A percentile compares a stretch with the other conserved stretches of the same genome.
Conservation (phyloP, 495 filamentous ascomycete genomes). For the Penicillium bovifimosum region DNA sequence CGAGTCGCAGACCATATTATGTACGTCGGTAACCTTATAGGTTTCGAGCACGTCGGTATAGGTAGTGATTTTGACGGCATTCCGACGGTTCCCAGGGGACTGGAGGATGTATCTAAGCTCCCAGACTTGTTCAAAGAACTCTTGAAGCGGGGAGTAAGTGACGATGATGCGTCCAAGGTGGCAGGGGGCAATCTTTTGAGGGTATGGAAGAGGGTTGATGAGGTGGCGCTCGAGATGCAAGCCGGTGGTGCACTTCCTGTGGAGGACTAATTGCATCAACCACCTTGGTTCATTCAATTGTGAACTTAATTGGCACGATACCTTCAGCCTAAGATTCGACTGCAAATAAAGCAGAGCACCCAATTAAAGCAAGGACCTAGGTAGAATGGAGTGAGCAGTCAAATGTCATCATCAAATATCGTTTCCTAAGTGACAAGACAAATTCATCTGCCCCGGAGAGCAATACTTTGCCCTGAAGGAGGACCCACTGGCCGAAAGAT, state of each 20-base stretch:
- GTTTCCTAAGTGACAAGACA: no score
- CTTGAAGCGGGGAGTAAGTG: slow-evolving; percentile 59
- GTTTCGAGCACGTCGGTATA: slow-evolving; percentile 56
- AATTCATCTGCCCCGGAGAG: no score
- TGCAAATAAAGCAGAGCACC: no score
- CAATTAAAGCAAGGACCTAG: no score
- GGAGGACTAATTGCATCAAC: slow-evolving; percentile 50
- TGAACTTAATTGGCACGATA: background rate
- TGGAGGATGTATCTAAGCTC: slow-evolving; percentile 78
- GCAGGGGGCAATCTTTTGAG: slow-evolving; percentile 70
- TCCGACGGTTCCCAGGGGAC: slow-evolving; percentile 36
- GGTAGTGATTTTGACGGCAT: slow-evolving; percentile 65
- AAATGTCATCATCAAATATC: no score
- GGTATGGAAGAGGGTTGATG: slow-evolving; percentile 70
- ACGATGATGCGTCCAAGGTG: slow-evolving; percentile 60
- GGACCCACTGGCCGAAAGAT: no score
- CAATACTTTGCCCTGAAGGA: no score
- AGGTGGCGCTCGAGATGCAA: slow-evolving; percentile 58
- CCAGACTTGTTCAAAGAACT: slow-evolving; percentile 75
- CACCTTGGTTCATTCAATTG: background rate
- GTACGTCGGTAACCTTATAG: slow-evolving; percentile 50
- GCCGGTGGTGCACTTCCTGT: slow-evolving; percentile 50
- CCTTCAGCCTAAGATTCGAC: no score
- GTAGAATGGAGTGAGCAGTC: no score
- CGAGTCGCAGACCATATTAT: slow-evolving; percentile 68